phyloP scores from a whole-genome alignment of 495 filamentous ascomycete species.

The Trichoderma orchidacearum region DNA sequence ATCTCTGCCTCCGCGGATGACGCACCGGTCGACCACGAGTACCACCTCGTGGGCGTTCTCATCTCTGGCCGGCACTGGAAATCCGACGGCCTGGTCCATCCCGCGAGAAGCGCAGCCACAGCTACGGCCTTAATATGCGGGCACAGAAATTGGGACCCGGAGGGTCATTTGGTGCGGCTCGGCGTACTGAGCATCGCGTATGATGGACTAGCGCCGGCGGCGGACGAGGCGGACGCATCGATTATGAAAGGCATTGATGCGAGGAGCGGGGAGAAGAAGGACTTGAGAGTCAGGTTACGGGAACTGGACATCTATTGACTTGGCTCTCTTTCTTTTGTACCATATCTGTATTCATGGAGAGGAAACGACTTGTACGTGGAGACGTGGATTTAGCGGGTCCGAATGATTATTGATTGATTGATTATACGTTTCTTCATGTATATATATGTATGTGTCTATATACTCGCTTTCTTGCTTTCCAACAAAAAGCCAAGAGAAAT shows the following conservation, averaged over 20 bases:
- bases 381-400: no score
- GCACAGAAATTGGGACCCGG: not conserved
- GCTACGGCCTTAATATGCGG: not conserved
- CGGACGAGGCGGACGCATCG: not conserved
- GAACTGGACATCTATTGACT: constrained; percentile 1
- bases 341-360: not conserved
- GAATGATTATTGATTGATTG: no score
- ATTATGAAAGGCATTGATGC: constrained; percentile 1
- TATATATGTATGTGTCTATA: no score
- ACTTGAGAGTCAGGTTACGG: not conserved
- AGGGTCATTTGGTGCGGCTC: not conserved
- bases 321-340: not conserved
- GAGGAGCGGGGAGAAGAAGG: not conserved
- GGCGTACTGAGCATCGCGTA: not conserved
- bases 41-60: not conserved
- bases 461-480: no score
- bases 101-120: not conserved
- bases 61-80: not conserved
- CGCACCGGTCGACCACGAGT: not conserved
- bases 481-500: no score
- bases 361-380: no score
- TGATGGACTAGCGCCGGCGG: not conserved
- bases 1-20: not conserved
- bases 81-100: not conserved
- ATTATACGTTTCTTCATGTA: no score